Percentiles rank a stretch among this genome's conserved stretches.
These are phyloP conservation scores for Leccinum solheimii DNA, from an alignment of 1,284 basidiomycete species.

Conservation along the genomic window DNA sequence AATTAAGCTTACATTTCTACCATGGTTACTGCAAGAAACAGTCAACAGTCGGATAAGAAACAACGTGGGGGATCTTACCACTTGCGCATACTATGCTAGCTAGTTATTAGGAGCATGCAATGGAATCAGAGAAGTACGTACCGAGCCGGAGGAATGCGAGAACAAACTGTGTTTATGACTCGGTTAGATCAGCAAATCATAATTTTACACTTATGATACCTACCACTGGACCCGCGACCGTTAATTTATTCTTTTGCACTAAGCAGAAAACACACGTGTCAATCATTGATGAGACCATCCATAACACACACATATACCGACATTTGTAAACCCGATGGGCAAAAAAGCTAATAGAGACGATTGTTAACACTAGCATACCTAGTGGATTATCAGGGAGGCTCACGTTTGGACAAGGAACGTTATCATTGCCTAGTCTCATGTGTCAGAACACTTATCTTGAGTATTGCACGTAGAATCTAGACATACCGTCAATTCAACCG, in stretches of 20 bases:
- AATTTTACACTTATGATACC: background rate
- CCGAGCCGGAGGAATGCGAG: slow-evolving; percentile 23
- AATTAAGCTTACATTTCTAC: slow-evolving; percentile 23
- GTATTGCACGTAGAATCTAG: background rate
- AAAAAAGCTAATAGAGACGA: slow-evolving; percentile 22
- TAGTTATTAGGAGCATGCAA: background rate
- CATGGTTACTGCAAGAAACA: slow-evolving; percentile 16
- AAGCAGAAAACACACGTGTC: background rate
- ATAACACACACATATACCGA: slow-evolving; percentile 7
- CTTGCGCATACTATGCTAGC: slow-evolving; percentile 22
- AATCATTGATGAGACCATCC: background rate
- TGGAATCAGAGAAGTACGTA: slow-evolving; percentile 1
- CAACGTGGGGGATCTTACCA: slow-evolving; percentile 5
- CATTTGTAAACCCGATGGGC: slow-evolving; percentile 27
- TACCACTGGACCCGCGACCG: slow-evolving; percentile 25
- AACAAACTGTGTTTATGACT: slow-evolving; percentile 6
- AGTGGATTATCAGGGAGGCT: background rate
- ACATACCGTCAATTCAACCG: slow-evolving; percentile 24
- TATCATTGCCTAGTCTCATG: slow-evolving; percentile 19
- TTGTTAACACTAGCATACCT: background rate
- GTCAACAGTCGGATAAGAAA: background rate
- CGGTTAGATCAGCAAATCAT: slow-evolving; percentile 2
- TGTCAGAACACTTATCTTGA: slow-evolving; percentile 1
- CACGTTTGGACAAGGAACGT: slow-evolving; percentile 29
- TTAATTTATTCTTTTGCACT: slow-evolving; percentile 22